Base-by-base conservation (phyloP, 2,329 filamentous ascomycete species). In the Capronia americana region DNA sequence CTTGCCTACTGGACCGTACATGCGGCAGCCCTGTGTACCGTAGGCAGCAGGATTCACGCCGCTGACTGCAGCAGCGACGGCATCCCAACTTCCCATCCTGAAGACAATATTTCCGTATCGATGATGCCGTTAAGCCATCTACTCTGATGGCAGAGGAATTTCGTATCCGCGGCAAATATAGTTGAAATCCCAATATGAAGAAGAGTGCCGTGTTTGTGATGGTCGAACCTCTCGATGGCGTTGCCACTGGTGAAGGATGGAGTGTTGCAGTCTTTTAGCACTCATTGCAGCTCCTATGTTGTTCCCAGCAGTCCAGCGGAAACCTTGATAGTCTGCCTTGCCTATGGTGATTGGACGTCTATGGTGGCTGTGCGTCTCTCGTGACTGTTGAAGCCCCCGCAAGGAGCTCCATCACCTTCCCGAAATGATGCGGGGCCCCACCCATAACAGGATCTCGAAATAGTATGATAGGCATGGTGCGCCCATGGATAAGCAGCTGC, bases 21-120 rank as follows among this genome's bases (percentile, higher is more conserved):
- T 50, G 28, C 20, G 32, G 1, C 54, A 23, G 12, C 46, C 20
- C 14, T 53, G 57, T 10, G 12, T 34, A 20, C 44, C 46, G 20
- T 53, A 61, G 28, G 46, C 57, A 30, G 44, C 48, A n/a, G 57
- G 46, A 28, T 41, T 53, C 10, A 61, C 46, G 11, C 57, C 57
- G 46, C 46, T 53, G n/a, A 51, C n/a, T 6, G 44, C 30, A 24
- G 57, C 57, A n/a, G 57, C 44, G 3, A 61, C 14, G n/a, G 57
- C 57, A 8, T 61, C 46, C 57, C 57, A 61, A 5, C 44, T 30
- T 24, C 57, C 46, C 46, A 53, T 61, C 17, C 11, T 17, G 20
- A 38, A 61, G 23, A 10, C 6, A 32, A n/a, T 28, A 20, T 26
- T n/a, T 5, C 38, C 20, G 38, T n/a, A n/a, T n/a, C 38, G 17